Base-by-base conservation (phyloP, 148 eudicot species). In the Spergularia bocconei region DNA sequence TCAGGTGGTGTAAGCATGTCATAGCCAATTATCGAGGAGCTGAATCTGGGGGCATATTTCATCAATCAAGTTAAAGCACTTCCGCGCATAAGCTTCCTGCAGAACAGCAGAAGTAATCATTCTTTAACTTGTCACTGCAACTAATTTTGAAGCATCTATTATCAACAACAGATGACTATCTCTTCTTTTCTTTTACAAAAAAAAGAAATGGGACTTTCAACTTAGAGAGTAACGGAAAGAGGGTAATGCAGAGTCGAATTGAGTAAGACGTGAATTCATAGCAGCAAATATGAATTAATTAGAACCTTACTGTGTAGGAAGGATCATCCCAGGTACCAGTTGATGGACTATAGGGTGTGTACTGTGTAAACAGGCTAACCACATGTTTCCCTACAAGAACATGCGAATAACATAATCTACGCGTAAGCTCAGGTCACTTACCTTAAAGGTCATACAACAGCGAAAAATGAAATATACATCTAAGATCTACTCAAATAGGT, bases 1-100 rank as follows among this genome's bases (percentile, higher is more conserved):
- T 96, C 99, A 25, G 99, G 99, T 38, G 99, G 98, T 82, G 99
- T 86, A 84, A 96, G 87, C 99, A 96, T 96, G 81, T 96, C 99
- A 67, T 96, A 96, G 74, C 89, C 95, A 81, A 96, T 77, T 63
- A 96, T 72, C 50, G 99, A 96, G 62, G 99, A 96, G 63, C 85
- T 89, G 88, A 96, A 96, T 71, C 98, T 97, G 8, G 98, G 98
- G 67, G 97, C 96, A 73, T 96, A 87, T 69, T 69, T 96, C 99
- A 38, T 96, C 97, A 70, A 95, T 91, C 85, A 92, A 80, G 68
- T 85, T 67, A 75, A 95, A 92, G 70, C 99, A 95, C 75, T 91
- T 81, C 29, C 91, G 81, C 14, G 92, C 97, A 80, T 89, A 95
- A 60, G 88, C 81, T 79, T 91, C 91, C 99, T 95, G 81, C 44